Conservation (phyloP, 805 yeast species). For the Kluyveromyces dobzhanskii region DNA sequence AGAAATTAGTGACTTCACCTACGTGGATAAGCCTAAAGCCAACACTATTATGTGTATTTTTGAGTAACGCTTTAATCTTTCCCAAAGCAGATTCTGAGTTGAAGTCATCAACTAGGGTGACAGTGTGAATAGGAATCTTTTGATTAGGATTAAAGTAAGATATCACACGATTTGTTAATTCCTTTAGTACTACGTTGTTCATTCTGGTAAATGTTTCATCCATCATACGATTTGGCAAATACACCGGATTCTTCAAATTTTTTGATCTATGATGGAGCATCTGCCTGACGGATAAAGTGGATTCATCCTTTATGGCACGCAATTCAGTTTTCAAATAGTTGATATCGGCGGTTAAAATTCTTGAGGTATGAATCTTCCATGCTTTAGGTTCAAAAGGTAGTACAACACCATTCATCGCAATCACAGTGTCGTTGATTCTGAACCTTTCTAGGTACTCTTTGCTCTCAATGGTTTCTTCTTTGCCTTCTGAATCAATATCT, state of each 20-base stretch:
- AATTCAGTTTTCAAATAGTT: slow-evolving; percentile 16
- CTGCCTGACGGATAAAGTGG: slow-evolving; percentile 16
- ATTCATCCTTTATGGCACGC: slow-evolving; percentile 8
- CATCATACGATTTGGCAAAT: slow-evolving; percentile 41
- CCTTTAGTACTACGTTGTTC: slow-evolving; percentile 13
- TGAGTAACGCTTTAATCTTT: slow-evolving; percentile 35
- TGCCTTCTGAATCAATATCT: neutral
- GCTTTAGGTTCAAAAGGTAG: slow-evolving; percentile 37
- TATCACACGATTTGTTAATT: neutral
- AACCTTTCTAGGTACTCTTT: slow-evolving; percentile 14
- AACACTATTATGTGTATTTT: slow-evolving; percentile 25
- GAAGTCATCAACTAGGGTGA: slow-evolving; percentile 58
- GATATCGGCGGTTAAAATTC: slow-evolving; percentile 49
- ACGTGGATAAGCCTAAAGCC: slow-evolving; percentile 35
- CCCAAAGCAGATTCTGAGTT: slow-evolving; percentile 28
- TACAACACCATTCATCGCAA: slow-evolving; percentile 70
- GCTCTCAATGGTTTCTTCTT: neutral
- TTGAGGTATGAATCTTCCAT: slow-evolving; percentile 49
- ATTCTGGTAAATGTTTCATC: slow-evolving; percentile 26
- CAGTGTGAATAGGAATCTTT: slow-evolving; percentile 18
- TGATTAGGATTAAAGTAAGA: neutral
- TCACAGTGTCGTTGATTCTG: slow-evolving; percentile 39
- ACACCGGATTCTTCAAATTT: slow-evolving; percentile 37
- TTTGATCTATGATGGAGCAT: slow-evolving; percentile 25
- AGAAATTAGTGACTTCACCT: slow-evolving; percentile 13